Percentiles rank a stretch among this genome's conserved stretches.
Conservation (phyloP, 2,329 filamentous ascomycete genomes). For the Cladophialophora immunda region DNA sequence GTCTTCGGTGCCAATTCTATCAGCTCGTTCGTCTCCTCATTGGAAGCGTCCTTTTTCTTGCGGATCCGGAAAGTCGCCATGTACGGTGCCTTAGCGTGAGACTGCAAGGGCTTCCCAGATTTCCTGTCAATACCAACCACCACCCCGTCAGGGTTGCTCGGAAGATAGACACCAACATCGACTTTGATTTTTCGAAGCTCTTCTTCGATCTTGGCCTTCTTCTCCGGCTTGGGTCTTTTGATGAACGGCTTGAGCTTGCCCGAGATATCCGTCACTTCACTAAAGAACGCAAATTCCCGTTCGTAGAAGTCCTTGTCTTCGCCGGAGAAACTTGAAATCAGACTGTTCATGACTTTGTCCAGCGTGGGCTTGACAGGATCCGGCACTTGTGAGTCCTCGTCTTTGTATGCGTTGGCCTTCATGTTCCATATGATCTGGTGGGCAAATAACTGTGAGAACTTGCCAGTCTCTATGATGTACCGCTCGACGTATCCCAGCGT, state of each 20-base stretch:
- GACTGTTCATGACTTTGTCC: constrained; percentile 84
- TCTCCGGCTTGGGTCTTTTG: constrained; percentile 90
- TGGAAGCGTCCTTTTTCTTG: constrained; percentile 69
- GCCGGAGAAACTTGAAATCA: constrained; percentile 81
- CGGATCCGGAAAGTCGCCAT: constrained; percentile 99
- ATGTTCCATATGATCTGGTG: constrained; percentile 99
- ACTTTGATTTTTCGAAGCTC: constrained; percentile 97
- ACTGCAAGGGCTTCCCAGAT: constrained; percentile 95
- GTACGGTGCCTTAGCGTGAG: constrained; percentile 96
- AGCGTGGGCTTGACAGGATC: constrained; percentile 93
- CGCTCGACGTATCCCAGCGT: constrained; percentile 91
- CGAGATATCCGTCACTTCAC: constrained; percentile 93
- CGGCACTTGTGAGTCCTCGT: constrained; percentile 88
- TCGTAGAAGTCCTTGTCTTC: constrained; percentile 89
- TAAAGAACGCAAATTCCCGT: constrained; percentile 96
- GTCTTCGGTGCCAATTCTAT: constrained; percentile 55
- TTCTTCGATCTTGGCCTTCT: constrained; percentile 99
- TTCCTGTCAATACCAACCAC: constrained; percentile 98
- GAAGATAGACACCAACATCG: constrained; percentile 95
- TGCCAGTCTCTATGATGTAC: constrained; percentile 95
- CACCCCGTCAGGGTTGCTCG: constrained; percentile 94
- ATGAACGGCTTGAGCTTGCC: constrained; percentile 95
- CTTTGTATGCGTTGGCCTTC: constrained; percentile 98
- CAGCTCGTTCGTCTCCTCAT: constrained; percentile 62
- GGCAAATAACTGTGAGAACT: constrained; percentile 96